Conservation (phyloP, 2,329 filamentous ascomycete genomes). For the Fusarium papillatum region DNA sequence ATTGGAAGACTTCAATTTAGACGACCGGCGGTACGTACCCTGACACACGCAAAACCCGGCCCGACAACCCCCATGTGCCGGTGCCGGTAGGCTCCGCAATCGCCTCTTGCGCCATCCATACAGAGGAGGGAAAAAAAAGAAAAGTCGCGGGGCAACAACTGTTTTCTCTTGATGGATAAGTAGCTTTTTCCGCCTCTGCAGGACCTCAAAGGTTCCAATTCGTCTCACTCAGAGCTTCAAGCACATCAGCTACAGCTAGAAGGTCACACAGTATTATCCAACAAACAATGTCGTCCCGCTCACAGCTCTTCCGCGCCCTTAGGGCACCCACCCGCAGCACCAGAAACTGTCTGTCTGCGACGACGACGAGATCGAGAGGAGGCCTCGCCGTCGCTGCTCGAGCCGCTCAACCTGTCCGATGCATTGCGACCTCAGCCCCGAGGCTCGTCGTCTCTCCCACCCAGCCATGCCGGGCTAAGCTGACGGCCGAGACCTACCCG, state of each 20-base stretch:
- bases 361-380: slow-evolving; percentile 9
- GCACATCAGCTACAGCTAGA: not conserved
- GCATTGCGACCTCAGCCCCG: slow-evolving; percentile 48
- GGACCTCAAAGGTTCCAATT: slow-evolving; percentile 21
- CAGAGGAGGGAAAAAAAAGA: slow-evolving; percentile 29
- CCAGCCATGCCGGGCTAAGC: slow-evolving; percentile 61
- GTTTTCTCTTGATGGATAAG: not conserved
- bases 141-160: slow-evolving; percentile 20
- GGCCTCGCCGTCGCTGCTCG: slow-evolving; percentile 9
- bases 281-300: slow-evolving; percentile 42
- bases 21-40: slow-evolving; percentile 7
- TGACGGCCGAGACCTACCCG: slow-evolving; percentile 90
- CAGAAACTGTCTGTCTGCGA: slow-evolving; percentile 26
- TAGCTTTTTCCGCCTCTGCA: slow-evolving; percentile 4
- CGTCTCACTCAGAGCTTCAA: not conserved
- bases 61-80: slow-evolving; percentile 2
- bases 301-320: slow-evolving; percentile 43
- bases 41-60: not conserved
- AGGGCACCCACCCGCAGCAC: slow-evolving; percentile 30
- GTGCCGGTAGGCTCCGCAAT: slow-evolving; percentile 32
- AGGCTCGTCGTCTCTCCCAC: slow-evolving; percentile 46
- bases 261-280: not conserved
- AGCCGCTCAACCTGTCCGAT: slow-evolving; percentile 27
- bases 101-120: slow-evolving; percentile 18
- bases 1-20: not conserved